Evolutionary conservation across 1,139 yeast genomes (phyloP), one percentile per base, ranked within the genome.

Genomic region (Pichia norvegensis): DNA sequence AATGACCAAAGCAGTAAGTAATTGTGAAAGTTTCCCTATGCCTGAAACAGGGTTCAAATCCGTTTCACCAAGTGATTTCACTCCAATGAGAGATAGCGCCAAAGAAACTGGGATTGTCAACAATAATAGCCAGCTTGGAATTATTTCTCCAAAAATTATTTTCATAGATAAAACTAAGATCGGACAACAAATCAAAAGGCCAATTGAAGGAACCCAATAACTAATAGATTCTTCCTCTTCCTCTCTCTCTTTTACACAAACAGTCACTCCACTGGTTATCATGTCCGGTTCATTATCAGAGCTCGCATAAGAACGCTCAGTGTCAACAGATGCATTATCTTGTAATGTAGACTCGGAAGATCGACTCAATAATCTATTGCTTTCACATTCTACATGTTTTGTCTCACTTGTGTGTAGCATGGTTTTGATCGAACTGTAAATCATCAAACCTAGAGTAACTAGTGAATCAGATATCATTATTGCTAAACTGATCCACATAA

Each of bases 41-140:
- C 97, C 97, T 58, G 95, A 84, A 1, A 92, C 98, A 0, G 98
- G 98, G 60, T 92, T 92, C 55, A 92, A 72, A 66, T 92, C 98
- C 0, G 98, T 92, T 62, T 92, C 97, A 9, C 98, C 98, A 9
- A 92, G 68, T 0, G 98, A 97, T 44, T 97, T 70, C 0, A 92
- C 95, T 1, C 95, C 98, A 11, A 92, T 68, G 1, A 92, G 73
- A 0, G 96, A 85, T 43, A 92, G 72, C 49, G 87, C 67, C 38
- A 90, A 67, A 0, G 98, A 95, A 35, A 92, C 60, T 0, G 81
- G 48, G 5, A 90, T 76, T 0, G 97, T 94, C 3, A 77, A 65
- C 0, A 79, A 57, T 38, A 84, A 71, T 0, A 95, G 78, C 57
- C 84, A 82, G 8, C 82, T 57, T 0, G 97, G 96, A 2, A 87